These are phyloP conservation scores for Millerozyma acaciae DNA, from an alignment of 805 yeast genomes.

Conservation along the genomic window DNA sequence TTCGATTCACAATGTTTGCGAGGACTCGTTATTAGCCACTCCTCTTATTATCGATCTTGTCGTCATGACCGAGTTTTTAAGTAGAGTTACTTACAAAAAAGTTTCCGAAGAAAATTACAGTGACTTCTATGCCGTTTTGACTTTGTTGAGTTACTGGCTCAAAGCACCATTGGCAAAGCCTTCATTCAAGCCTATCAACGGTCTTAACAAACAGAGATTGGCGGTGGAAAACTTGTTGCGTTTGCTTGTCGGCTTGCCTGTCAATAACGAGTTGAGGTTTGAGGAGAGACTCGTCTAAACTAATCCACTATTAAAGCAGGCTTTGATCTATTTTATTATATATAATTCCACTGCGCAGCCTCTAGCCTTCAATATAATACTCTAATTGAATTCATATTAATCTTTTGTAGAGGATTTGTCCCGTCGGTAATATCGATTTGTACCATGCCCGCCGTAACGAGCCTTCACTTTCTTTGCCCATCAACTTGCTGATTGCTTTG, in stretches of 20 bases:
- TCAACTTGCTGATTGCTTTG: too few species aligned
- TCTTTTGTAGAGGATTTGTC: too few species aligned
- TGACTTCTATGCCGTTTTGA: conserved; percentile 76
- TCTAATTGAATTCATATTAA: too few species aligned
- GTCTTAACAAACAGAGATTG: conserved; percentile 89
- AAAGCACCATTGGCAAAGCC: conserved; percentile 94
- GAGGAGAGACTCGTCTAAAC: conserved; percentile 71
- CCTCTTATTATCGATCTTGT: conserved; percentile 91
- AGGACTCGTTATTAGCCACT: conserved; percentile 90
- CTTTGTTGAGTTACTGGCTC: conserved; percentile 90
- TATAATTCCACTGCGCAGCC: too few species aligned
- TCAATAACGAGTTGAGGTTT: conserved; percentile 86
- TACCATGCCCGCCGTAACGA: too few species aligned
- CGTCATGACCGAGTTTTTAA: conserved; percentile 83
- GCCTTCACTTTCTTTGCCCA: too few species aligned
- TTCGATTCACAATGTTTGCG: conserved; percentile 92
- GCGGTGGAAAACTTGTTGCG: conserved; percentile 90
- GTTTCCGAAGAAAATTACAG: conserved; percentile 49
- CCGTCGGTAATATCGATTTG: too few species aligned
- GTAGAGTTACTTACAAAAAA: conserved; percentile 77
- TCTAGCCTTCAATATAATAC: too few species aligned
- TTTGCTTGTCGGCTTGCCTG: conserved; percentile 84
- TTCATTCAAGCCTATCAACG: conserved; percentile 86
- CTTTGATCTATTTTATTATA: too few species aligned
- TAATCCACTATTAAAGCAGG: not conserved